These are phyloP conservation scores for Euphorbia peplus DNA, from an alignment of 345 rosid genomes.

Conservation along the genomic window DNA sequence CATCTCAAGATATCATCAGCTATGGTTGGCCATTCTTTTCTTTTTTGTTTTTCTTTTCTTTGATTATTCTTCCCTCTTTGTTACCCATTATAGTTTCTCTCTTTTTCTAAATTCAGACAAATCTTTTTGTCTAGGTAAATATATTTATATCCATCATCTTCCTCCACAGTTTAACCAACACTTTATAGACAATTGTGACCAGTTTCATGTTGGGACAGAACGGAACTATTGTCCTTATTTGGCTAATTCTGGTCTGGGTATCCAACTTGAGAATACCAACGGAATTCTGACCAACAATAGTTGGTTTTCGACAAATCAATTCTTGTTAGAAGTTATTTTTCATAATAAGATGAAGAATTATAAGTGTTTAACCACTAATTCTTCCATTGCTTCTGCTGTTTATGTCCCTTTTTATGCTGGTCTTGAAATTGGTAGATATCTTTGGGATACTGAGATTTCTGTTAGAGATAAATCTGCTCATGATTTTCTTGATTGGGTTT, in stretches of 20 bases:
- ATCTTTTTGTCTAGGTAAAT: constrained; percentile 22
- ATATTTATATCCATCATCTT: constrained; percentile 23
- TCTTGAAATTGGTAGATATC: constrained; percentile 23
- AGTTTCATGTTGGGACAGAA: constrained; percentile 24
- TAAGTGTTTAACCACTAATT: constrained; percentile 25
- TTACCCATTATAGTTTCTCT: constrained; percentile 18
- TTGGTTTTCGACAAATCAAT: constrained; percentile 28
- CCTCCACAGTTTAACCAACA: constrained; percentile 26
- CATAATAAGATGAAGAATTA: constrained; percentile 25
- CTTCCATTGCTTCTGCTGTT: constrained; percentile 29
- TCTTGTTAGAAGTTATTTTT: constrained; percentile 27
- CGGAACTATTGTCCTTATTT: constrained; percentile 25
- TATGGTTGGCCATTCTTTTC: constrained; percentile 52
- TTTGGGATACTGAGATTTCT: constrained; percentile 20
- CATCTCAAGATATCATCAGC: constrained; percentile 34
- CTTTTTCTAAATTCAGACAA: constrained; percentile 21
- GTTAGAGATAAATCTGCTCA: constrained; percentile 24
- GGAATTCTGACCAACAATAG: constrained; percentile 19
- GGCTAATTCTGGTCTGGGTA: constrained; percentile 25
- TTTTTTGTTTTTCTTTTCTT: constrained; percentile 45
- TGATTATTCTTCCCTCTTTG: constrained; percentile 49
- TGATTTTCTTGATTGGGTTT: constrained; percentile 24
- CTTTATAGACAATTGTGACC: constrained; percentile 20
- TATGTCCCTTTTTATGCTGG: constrained; percentile 28
- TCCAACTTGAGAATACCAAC: constrained; percentile 3